Conservation (phyloP, 495 filamentous ascomycete species). For the Arthonia radiata region DNA sequence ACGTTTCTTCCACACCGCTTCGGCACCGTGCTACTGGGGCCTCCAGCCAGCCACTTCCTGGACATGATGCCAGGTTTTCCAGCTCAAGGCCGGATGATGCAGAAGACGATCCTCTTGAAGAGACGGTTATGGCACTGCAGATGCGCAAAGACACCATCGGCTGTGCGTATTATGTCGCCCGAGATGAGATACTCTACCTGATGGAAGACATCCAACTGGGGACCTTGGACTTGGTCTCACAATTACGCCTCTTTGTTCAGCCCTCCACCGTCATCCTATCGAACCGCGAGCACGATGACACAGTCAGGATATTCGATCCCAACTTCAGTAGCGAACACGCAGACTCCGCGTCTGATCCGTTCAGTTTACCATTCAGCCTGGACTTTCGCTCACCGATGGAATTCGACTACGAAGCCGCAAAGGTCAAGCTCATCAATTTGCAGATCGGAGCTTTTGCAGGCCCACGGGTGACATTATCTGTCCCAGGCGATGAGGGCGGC, state of each 20-base stretch:
- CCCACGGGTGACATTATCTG: constrained; percentile 24
- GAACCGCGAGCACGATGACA: constrained; percentile 40
- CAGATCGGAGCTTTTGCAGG: constrained; percentile 22
- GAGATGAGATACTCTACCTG: constrained; percentile 50
- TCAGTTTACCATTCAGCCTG: constrained; percentile 38
- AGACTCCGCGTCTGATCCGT: constrained; percentile 12
- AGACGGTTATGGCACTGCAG: constrained; percentile 71
- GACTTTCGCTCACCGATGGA: constrained; percentile 52
- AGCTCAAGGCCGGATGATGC: constrained; percentile 14
- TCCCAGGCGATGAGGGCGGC: constrained; percentile 30
- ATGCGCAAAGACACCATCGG: constrained; percentile 51
- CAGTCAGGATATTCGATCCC: constrained; percentile 5
- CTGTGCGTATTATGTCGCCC: constrained; percentile 63
- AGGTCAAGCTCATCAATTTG: constrained; percentile 36
- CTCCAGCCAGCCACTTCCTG: too few relatives aligned
- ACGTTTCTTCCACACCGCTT: too few relatives aligned
- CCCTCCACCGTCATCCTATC: constrained; percentile 64
- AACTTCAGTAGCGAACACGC: constrained; percentile 1
- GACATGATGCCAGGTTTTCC: too few relatives aligned
- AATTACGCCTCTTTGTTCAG: constrained; percentile 49
- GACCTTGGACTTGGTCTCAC: constrained; percentile 23
- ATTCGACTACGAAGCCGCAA: constrained; percentile 48
- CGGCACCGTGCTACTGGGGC: too few relatives aligned
- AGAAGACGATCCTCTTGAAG: constrained; percentile 36
- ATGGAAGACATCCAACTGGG: constrained; percentile 60